These are phyloP conservation scores for Brassica rapa DNA, from an alignment of 345 rosid genomes.

Conservation along the genomic window DNA sequence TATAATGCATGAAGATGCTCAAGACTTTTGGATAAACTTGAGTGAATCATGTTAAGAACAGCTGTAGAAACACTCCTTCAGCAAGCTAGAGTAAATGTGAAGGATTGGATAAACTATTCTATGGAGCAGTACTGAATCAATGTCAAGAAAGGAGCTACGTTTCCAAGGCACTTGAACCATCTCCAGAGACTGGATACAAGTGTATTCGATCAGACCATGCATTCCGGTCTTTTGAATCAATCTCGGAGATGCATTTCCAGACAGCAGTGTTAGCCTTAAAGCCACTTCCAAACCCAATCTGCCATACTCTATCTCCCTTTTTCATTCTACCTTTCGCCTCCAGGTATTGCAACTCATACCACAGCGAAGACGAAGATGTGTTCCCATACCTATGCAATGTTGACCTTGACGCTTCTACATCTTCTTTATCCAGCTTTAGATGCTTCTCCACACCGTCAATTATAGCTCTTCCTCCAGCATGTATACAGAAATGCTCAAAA, in stretches of 20 bases:
- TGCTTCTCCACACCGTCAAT: not conserved
- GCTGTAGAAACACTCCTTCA: conserved; percentile 11
- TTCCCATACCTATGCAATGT: not conserved
- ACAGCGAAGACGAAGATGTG: not conserved
- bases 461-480: not conserved
- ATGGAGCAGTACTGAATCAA: conserved; percentile 1
- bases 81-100: conserved; percentile 24
- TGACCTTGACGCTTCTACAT: not conserved
- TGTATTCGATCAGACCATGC: conserved; percentile 1
- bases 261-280: conserved; percentile 1
- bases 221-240: not conserved
- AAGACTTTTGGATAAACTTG: not conserved
- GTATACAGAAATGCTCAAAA: not conserved
- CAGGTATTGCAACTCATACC: not conserved
- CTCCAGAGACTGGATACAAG: not conserved
- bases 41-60: not conserved
- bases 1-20: conserved; percentile 32
- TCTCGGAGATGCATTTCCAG: not conserved
- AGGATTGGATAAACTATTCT: conserved; percentile 30
- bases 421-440: not conserved
- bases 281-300: not conserved
- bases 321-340: not conserved
- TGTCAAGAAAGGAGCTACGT: conserved; percentile 30
- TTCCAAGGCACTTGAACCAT: not conserved
- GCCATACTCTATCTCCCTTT: not conserved